Evolutionary conservation across 495 filamentous ascomycete genomes (phyloP).

Genomic region (Xylaria bambusicola): DNA sequence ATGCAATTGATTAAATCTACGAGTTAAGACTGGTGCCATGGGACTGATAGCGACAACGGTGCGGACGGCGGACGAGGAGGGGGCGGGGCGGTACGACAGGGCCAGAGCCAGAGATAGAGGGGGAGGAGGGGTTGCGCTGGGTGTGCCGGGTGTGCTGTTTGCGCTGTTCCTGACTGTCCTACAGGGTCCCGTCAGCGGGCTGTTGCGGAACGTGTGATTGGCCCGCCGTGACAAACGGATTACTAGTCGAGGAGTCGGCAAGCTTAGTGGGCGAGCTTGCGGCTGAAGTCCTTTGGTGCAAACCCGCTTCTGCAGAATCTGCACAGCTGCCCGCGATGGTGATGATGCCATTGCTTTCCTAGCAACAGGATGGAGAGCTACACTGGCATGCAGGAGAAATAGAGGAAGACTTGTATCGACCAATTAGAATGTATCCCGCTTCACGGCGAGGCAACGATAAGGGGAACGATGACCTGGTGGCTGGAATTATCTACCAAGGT

Average conservation of each 20-base stretch:
- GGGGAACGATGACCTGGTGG: no score
- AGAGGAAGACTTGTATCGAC: not conserved
- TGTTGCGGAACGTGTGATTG: slow-evolving; percentile 4
- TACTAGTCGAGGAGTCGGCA: not conserved
- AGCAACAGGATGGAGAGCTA: not conserved
- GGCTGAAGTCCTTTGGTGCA: slow-evolving; percentile 11
- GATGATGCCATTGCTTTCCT: slow-evolving; percentile 4
- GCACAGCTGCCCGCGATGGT: slow-evolving; percentile 5
- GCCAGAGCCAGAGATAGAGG: slow-evolving; percentile 1
- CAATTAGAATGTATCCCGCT: no score
- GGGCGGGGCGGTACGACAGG: slow-evolving; percentile 2
- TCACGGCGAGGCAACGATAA: not conserved
- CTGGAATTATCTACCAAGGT: no score
- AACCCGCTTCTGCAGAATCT: slow-evolving; percentile 18
- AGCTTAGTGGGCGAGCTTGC: not conserved
- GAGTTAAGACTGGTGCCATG: slow-evolving; percentile 27
- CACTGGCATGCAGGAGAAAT: not conserved
- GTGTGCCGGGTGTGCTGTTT: no score
- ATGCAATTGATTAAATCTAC: slow-evolving; percentile 29
- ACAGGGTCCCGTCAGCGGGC: slow-evolving; percentile 5
- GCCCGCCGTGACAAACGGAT: not conserved
- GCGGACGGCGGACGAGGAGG: slow-evolving; percentile 26
- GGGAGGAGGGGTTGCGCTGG: slow-evolving; percentile 2
- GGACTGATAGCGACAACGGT: slow-evolving; percentile 49
- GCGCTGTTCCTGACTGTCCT: slow-evolving; percentile 4